phyloP scores from a whole-genome alignment of 192 early-diverging fungal genomes.

The Haplosporangium gracile region DNA sequence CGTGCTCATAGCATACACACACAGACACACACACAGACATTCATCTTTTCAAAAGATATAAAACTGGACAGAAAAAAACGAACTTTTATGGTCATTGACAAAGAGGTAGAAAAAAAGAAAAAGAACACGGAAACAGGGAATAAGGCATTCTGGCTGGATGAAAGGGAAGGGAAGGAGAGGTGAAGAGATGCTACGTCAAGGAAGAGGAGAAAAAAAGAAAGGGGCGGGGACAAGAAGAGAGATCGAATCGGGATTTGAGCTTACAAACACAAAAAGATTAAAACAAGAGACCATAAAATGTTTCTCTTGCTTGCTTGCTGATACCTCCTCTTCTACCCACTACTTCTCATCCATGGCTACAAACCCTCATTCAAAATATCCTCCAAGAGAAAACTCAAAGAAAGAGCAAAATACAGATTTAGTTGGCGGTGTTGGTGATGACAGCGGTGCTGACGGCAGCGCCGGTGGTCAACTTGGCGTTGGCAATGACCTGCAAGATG shows the following conservation, averaged over 20 bases:
- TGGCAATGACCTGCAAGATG: slow-evolving; percentile 88
- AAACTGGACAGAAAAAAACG: background rate
- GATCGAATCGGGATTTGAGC: background rate
- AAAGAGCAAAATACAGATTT: background rate
- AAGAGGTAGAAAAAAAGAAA: slow-evolving; percentile 6
- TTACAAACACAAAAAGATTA: background rate
- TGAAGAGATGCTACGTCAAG: background rate
- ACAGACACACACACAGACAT: background rate
- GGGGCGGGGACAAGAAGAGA: background rate
- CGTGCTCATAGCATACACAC: background rate
- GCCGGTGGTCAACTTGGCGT: slow-evolving; percentile 81
- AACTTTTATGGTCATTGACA: slow-evolving; percentile 22
- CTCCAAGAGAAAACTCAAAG: background rate
- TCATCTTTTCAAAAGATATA: background rate
- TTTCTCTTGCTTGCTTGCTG: slow-evolving; percentile 8
- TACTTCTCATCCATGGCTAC: background rate
- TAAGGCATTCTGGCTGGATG: background rate
- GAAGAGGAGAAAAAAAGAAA: background rate
- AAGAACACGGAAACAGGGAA: slow-evolving; percentile 8
- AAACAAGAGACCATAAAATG: background rate
- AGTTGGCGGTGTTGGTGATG: slow-evolving; percentile 41
- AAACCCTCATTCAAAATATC: background rate
- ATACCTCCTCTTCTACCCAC: background rate
- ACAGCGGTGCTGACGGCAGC: slow-evolving; percentile 51
- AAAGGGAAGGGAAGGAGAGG: background rate